Evolutionary conservation across 1,284 basidiomycete species (phyloP), one percentile per base, ranked within the genome.

Genomic region (Exsudoporus floridanus): DNA sequence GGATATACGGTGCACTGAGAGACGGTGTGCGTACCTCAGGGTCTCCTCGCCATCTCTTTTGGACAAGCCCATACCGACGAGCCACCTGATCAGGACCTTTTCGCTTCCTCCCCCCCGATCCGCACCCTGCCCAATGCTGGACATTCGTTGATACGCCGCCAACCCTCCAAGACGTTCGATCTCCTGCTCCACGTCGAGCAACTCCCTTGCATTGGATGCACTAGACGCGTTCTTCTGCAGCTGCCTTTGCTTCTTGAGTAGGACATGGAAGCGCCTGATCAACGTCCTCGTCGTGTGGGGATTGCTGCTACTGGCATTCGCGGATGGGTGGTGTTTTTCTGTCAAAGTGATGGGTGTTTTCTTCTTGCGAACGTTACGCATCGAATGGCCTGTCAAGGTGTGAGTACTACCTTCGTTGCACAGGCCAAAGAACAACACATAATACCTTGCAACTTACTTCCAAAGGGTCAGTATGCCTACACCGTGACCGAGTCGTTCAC

Each of bases 91-190:
- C 21, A 94, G 72, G 1, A 93, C 75, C 61, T 82, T 88, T 63
- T 93, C 89, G 60, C 86, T 90, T 14, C 92, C 92, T 6, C 92
- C 92, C 16, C 92, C 92, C 50, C 92, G 74, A 56, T 92, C 87
- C 13, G 73, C 77, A 5, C 84, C 81, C 66, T 95, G 92, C 0
- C 92, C 92, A 18, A 88, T 77, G 45, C 73, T 79, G 37, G 90
- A 93, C 78, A 93, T 91, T 38, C 76, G 77, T 67, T 94, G 92
- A 69, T 94, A 94, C 14, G 74, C 75, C 50, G 84, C 82, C 30
- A 95, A 65, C 1, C 92, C 92, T 3, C 92, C 92, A 14, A 92
- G 70, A 14, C 69, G 70, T 4, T 78, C 77, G 13, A 94, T 83
- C 62, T 90, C 78, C 9, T 68, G 57, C 40, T 86, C 78, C 16